Percentiles rank a stretch among this genome's conserved stretches.
phyloP scores from a whole-genome alignment of 768 basidiomycete genomes.

The Suillus lakei region DNA sequence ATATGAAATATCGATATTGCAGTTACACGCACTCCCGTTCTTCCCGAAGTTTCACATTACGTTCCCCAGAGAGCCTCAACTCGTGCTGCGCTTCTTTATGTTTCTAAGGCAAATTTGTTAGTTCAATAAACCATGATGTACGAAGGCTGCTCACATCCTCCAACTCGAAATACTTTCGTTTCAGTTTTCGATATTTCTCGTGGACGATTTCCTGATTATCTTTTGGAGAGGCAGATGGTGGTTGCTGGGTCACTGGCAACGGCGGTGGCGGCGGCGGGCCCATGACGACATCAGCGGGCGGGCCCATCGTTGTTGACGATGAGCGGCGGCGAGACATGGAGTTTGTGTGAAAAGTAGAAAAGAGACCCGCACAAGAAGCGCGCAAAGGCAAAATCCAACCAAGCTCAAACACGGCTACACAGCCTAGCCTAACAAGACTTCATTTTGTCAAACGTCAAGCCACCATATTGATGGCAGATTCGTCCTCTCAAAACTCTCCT shows the following conservation, averaged over 20 bases:
- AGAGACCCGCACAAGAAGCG: constrained; percentile 24
- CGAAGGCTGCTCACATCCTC: constrained; percentile 60
- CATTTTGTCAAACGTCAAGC: constrained; percentile 4
- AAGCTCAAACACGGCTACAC: constrained; percentile 41
- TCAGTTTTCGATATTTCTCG: constrained; percentile 71
- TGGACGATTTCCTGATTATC: constrained; percentile 48
- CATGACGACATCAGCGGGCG: constrained; percentile 54
- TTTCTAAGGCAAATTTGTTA: constrained; percentile 48
- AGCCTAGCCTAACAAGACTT: constrained; percentile 14
- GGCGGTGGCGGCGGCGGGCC: constrained; percentile 49
- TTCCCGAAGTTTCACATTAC: constrained; percentile 62
- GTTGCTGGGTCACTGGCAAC: constrained; percentile 32
- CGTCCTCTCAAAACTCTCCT: background rate
- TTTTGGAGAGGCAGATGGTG: constrained; percentile 33
- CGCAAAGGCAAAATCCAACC: constrained; percentile 30
- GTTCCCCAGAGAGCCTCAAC: constrained; percentile 63
- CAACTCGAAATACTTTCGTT: constrained; percentile 67
- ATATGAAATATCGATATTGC: constrained; percentile 7
- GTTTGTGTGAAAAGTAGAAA: constrained; percentile 31
- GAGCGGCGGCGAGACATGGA: constrained; percentile 25
- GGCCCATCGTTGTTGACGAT: constrained; percentile 41
- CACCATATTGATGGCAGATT: background rate
- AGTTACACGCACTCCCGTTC: constrained; percentile 60
- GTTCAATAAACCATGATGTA: background rate
- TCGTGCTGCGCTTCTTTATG: constrained; percentile 63